Percentiles rank a stretch among this genome's conserved stretches.
These are phyloP conservation scores for Peziza echinospora DNA, from an alignment of 495 filamentous ascomycete genomes.

Conservation along the genomic window DNA sequence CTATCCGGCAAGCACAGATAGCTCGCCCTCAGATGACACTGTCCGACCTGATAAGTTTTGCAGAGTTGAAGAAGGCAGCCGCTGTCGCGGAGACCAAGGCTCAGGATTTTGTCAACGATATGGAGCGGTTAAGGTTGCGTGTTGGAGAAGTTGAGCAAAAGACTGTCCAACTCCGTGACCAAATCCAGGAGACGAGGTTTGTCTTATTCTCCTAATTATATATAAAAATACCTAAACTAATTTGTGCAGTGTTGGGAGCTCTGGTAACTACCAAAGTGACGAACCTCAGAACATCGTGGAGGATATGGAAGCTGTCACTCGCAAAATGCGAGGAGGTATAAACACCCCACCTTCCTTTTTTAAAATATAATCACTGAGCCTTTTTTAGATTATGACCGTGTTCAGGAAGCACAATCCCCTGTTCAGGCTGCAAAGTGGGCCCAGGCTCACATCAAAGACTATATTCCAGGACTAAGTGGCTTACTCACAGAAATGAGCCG, in stretches of 20 bases:
- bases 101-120: conserved; percentile 31
- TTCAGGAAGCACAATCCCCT: conserved; percentile 44
- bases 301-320: conserved; percentile 66
- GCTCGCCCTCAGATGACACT: conserved; percentile 24
- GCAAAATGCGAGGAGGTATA: conserved; percentile 51
- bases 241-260: background rate
- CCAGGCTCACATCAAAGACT: conserved; percentile 60
- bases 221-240: no score
- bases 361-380: no score
- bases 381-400: conserved; percentile 47
- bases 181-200: conserved; percentile 23
- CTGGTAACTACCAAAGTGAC: conserved; percentile 8
- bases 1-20: conserved; percentile 18
- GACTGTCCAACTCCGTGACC: conserved; percentile 30
- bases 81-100: conserved; percentile 25
- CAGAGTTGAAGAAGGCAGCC: conserved; percentile 35
- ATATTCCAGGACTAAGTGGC: conserved; percentile 58
- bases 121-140: conserved; percentile 29
- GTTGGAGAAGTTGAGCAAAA: conserved; percentile 32
- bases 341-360: no score
- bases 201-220: no score
- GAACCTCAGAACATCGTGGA: conserved; percentile 40
- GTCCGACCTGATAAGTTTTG: conserved; percentile 37
- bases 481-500: conserved; percentile 55
- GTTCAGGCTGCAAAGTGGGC: conserved; percentile 71